phyloP scores from a whole-genome alignment of 2,329 filamentous ascomycete genomes.

The Aspergillus costaricaensis region DNA sequence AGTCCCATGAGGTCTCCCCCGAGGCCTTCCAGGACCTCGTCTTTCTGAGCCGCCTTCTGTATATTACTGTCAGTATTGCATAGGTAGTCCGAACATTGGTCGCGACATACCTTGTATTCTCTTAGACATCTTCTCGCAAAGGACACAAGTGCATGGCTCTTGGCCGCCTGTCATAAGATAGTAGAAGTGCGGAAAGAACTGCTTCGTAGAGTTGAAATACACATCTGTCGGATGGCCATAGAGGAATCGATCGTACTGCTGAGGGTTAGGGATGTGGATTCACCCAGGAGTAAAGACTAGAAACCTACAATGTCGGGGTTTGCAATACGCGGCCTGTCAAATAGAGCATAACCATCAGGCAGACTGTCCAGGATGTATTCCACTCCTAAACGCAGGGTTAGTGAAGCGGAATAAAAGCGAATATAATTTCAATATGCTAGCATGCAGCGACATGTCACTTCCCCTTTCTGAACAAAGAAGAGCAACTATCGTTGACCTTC shows the following conservation, averaged over 20 bases:
- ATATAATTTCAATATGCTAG: background rate
- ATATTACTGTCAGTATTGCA: background rate
- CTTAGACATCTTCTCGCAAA: conserved; percentile 42
- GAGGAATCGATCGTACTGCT: conserved; percentile 56
- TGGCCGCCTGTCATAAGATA: conserved; percentile 54
- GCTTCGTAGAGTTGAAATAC: conserved; percentile 55
- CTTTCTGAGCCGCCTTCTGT: background rate
- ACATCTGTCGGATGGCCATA: conserved; percentile 58
- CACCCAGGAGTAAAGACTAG: background rate
- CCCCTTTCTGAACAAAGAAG: no score
- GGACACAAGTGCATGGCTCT: conserved; percentile 52
- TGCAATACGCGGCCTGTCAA: conserved; percentile 50
- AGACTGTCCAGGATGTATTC: conserved; percentile 55
- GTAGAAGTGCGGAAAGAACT: conserved; percentile 60
- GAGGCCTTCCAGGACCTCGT: background rate
- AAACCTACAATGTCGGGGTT: conserved; percentile 37
- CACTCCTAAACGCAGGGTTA: conserved; percentile 33
- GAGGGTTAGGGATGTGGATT: conserved; percentile 1
- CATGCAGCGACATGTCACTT: background rate
- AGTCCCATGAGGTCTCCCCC: conserved; percentile 5
- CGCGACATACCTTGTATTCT: conserved; percentile 14
- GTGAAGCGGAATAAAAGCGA: background rate
- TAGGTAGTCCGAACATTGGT: background rate
- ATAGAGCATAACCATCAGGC: conserved; percentile 57
- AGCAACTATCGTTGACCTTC: background rate